phyloP scores from a whole-genome alignment of 2,329 filamentous ascomycete genomes.

The Verruconis gallopava region DNA sequence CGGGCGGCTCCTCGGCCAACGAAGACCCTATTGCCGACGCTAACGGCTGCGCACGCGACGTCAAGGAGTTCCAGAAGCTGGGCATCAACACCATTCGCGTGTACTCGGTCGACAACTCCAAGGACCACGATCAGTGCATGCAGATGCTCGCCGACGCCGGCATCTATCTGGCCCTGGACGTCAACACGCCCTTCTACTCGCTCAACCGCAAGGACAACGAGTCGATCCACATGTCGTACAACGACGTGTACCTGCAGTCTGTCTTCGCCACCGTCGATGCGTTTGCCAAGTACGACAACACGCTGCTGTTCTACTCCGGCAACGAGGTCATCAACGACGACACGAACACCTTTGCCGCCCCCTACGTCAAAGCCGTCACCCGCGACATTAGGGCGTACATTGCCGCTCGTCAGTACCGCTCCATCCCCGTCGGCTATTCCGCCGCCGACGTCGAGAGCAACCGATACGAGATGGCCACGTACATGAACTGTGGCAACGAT shows the following conservation, averaged over 20 bases:
- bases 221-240: constrained; percentile 9
- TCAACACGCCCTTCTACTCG: constrained; percentile 84
- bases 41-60: constrained; percentile 61
- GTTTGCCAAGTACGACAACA: constrained; percentile 75
- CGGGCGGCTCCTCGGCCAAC: constrained; percentile 16
- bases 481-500: constrained; percentile 87
- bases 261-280: constrained; percentile 81
- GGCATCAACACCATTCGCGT: constrained; percentile 87
- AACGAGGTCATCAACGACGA: constrained; percentile 66
- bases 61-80: constrained; percentile 68
- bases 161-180: constrained; percentile 84
- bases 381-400: constrained; percentile 75
- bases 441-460: constrained; percentile 77
- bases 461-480: constrained; percentile 72
- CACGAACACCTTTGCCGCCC: constrained; percentile 47
- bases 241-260: constrained; percentile 59
- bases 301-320: constrained; percentile 69
- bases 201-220: constrained; percentile 50
- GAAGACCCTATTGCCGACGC: constrained; percentile 65
- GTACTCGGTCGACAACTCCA: constrained; percentile 82
- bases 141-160: constrained; percentile 62
- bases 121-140: constrained; percentile 79
- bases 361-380: constrained; percentile 60
- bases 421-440: constrained; percentile 67
- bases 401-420: constrained; percentile 52